phyloP scores from a whole-genome alignment of 1,284 basidiomycete species.

The Taiwanofungus camphoratus region DNA sequence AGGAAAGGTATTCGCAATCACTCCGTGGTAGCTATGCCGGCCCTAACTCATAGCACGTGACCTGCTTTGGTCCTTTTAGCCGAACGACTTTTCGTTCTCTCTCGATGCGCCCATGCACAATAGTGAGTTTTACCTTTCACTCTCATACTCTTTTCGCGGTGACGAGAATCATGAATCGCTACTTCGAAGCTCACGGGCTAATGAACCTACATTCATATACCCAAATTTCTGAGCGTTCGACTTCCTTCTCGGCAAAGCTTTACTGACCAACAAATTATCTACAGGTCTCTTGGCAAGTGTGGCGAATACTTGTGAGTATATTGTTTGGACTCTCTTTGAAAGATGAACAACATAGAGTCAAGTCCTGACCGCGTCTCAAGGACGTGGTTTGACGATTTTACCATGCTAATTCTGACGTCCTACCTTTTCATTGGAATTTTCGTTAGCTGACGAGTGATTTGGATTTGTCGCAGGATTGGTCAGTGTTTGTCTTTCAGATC shows the following conservation, averaged over 20 bases:
- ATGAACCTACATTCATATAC: conserved; percentile 71
- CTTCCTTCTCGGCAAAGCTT: conserved; percentile 3
- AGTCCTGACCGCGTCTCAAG: conserved; percentile 75
- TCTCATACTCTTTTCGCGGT: conserved; percentile 26
- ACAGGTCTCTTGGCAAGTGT: conserved; percentile 11
- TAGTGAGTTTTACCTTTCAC: conserved; percentile 24
- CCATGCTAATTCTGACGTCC: conserved; percentile 82
- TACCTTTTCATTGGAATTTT: conserved; percentile 12
- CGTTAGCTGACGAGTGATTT: neutral
- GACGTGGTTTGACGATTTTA: conserved; percentile 61
- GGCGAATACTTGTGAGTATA: conserved; percentile 33
- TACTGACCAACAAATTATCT: neutral
- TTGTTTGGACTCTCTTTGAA: conserved; percentile 19
- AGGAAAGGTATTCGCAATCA: conserved; percentile 6
- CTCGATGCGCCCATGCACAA: conserved; percentile 9
- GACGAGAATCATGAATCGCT: conserved; percentile 79
- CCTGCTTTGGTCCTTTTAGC: conserved; percentile 17
- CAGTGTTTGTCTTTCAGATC: conserved; percentile 3
- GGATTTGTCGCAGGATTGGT: conserved; percentile 4
- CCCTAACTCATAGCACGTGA: conserved; percentile 34
- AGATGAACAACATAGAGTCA: conserved; percentile 82
- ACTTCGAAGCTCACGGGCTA: conserved; percentile 66
- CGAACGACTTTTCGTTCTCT: conserved; percentile 8
- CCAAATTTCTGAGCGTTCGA: conserved; percentile 76
- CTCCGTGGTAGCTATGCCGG: conserved; percentile 22